Conservation (phyloP, 139 green algal genomes). For the Chlorella sp. region DNA sequence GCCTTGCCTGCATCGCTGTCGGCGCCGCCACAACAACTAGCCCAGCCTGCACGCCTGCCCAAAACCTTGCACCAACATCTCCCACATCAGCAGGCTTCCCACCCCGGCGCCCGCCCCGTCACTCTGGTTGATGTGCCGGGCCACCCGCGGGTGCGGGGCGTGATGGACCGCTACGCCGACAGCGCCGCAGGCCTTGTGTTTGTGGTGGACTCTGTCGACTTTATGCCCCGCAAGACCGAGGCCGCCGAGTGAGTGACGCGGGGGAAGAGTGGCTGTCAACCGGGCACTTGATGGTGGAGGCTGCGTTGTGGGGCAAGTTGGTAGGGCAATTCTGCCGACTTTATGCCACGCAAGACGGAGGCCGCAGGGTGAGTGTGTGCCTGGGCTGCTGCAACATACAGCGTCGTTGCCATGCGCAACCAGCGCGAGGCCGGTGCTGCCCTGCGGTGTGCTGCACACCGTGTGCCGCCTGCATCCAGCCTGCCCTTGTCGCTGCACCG, state of each 20-base stretch:
- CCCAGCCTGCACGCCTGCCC: background rate
- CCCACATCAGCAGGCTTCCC: background rate
- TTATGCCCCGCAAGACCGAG: constrained; percentile 72
- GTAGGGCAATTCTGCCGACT: constrained; percentile 85
- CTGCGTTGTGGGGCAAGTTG: no score
- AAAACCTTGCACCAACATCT: no score
- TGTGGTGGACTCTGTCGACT: constrained; percentile 85
- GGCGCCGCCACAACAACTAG: no score
- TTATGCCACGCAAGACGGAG: constrained; percentile 71
- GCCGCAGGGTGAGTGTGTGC: constrained; percentile 64
- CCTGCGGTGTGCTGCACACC: no score
- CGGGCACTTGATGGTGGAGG: no score
- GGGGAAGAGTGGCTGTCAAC: no score
- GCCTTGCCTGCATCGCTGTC: no score
- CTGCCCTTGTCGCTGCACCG: no score
- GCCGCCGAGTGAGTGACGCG: constrained; percentile 53
- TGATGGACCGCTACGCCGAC: constrained; percentile 59
- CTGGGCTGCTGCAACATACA: no score
- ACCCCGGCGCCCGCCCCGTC: constrained; percentile 31
- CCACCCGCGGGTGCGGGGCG: constrained; percentile 75
- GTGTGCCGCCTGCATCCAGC: no score
- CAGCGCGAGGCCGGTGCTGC: no score
- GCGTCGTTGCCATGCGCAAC: no score
- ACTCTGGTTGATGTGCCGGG: constrained; percentile 87
- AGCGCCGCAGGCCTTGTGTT: constrained; percentile 81